These are phyloP conservation scores for Fusarium redolens DNA, from an alignment of 2,329 filamentous ascomycete genomes.

Conservation along the genomic window DNA sequence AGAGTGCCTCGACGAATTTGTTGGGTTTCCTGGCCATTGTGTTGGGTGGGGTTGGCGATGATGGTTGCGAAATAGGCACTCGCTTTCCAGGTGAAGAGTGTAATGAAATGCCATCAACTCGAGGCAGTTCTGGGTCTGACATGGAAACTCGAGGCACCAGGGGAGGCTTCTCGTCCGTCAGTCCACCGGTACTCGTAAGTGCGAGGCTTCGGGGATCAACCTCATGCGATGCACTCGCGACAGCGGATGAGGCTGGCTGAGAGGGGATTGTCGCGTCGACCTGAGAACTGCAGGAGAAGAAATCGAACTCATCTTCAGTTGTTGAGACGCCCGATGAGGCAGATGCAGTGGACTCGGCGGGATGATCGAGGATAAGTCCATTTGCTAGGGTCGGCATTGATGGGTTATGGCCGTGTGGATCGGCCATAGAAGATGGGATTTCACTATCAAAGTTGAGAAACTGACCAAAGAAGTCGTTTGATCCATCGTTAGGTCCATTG, in stretches of 20 bases:
- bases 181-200: constrained; percentile 26
- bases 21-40: constrained; percentile 50
- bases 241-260: constrained; percentile 32
- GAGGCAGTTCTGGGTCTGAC: constrained; percentile 61
- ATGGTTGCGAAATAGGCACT: constrained; percentile 46
- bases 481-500: constrained; percentile 44
- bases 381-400: constrained; percentile 44
- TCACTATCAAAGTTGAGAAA: constrained; percentile 53
- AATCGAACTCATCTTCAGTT: constrained; percentile 51
- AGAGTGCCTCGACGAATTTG: constrained; percentile 56
- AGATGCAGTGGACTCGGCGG: constrained; percentile 50
- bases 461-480: constrained; percentile 52
- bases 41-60: constrained; percentile 49
- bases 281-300: constrained; percentile 51
- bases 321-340: constrained; percentile 52
- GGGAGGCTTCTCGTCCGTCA: constrained; percentile 34
- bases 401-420: constrained; percentile 35
- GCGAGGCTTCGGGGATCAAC: constrained; percentile 47
- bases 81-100: constrained; percentile 50
- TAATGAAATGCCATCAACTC: constrained; percentile 60
- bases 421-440: constrained; percentile 37
- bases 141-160: constrained; percentile 53
- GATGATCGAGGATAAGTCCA: constrained; percentile 45
- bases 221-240: constrained; percentile 39
- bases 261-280: constrained; percentile 41